Percentiles rank a stretch among this genome's conserved stretches.
Evolutionary conservation across 495 filamentous ascomycete species (phyloP).

Genomic region (Cercophora newfieldiana): DNA sequence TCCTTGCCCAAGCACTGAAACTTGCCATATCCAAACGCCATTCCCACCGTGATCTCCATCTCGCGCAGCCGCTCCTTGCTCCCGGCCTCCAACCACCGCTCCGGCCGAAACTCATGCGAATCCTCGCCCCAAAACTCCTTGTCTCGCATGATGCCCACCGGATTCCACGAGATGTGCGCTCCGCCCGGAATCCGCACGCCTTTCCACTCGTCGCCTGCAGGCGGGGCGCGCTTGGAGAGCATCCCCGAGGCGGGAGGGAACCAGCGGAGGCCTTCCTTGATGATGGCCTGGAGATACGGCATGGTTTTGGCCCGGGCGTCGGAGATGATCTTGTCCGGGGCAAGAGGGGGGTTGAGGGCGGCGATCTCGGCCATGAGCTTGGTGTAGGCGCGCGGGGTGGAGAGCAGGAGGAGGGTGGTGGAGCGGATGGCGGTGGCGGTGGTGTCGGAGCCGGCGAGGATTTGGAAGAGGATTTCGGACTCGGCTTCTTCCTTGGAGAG

Average conservation of each 20-base stretch:
- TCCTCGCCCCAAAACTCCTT: conserved; percentile 39
- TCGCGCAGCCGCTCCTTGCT: conserved; percentile 21
- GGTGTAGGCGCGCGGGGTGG: conserved; percentile 64
- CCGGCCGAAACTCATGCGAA: conserved; percentile 47
- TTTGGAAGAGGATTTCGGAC: conserved; percentile 28
- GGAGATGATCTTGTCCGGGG: conserved; percentile 53
- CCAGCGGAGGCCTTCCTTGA: conserved; percentile 78
- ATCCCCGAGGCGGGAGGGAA: conserved; percentile 43
- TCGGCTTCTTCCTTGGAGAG: conserved; percentile 32
- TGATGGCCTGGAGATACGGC: conserved; percentile 71
- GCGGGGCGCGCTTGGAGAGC: conserved; percentile 42
- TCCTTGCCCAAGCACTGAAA: conserved; percentile 39
- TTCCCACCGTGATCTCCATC: conserved; percentile 31
- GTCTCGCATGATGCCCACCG: conserved; percentile 28
- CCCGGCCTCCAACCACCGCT: conserved; percentile 39
- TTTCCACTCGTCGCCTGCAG: conserved; percentile 49
- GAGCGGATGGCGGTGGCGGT: conserved; percentile 83
- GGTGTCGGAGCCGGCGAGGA: conserved; percentile 77
- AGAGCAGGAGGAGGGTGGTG: conserved; percentile 68
- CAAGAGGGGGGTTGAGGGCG: conserved; percentile 59
- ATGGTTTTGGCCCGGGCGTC: conserved; percentile 48
- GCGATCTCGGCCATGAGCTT: conserved; percentile 67
- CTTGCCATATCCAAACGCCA: conserved; percentile 33
- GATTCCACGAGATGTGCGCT: conserved; percentile 33
- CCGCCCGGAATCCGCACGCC: conserved; percentile 52